phyloP scores from a whole-genome alignment of 768 basidiomycete species.

The Steccherinum ochraceum region DNA sequence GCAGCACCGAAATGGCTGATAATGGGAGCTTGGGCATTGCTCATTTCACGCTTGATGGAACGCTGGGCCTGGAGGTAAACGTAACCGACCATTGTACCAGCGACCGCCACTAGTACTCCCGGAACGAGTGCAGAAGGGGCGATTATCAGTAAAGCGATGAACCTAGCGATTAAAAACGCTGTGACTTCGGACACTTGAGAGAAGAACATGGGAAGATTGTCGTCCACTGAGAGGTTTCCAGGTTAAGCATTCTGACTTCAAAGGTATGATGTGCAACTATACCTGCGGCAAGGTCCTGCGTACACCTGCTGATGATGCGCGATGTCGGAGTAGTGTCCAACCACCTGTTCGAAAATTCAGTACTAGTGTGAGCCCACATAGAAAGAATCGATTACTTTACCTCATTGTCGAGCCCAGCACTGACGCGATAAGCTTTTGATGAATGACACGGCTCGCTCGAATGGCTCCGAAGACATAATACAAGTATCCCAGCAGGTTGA shows the following conservation, averaged over 20 bases:
- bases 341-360: constrained; percentile 32
- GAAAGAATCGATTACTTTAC: constrained; percentile 1
- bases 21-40: constrained; percentile 37
- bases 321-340: constrained; percentile 45
- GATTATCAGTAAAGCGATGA: constrained; percentile 27
- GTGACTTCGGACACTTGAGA: constrained; percentile 13
- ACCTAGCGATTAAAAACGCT: constrained; percentile 27
- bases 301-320: constrained; percentile 61
- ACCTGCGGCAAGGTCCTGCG: constrained; percentile 51
- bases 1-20: constrained; percentile 48
- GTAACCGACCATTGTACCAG: constrained; percentile 33
- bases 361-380: background rate
- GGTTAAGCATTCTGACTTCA: background rate
- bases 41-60: constrained; percentile 46
- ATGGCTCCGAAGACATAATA: constrained; percentile 24
- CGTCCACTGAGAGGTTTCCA: constrained; percentile 32
- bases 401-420: constrained; percentile 27
- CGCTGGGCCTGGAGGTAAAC: constrained; percentile 48
- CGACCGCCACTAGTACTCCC: constrained; percentile 24
- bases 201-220: constrained; percentile 22
- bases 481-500: constrained; percentile 15
- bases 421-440: constrained; percentile 23
- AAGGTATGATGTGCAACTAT: background rate
- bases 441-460: constrained; percentile 25
- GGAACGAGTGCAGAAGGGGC: constrained; percentile 33